Percentiles rank a stretch among this genome's conserved stretches.
These are phyloP conservation scores for Populus hybrid DNA, from an alignment of 441 rosid genomes.

Conservation along the genomic window DNA sequence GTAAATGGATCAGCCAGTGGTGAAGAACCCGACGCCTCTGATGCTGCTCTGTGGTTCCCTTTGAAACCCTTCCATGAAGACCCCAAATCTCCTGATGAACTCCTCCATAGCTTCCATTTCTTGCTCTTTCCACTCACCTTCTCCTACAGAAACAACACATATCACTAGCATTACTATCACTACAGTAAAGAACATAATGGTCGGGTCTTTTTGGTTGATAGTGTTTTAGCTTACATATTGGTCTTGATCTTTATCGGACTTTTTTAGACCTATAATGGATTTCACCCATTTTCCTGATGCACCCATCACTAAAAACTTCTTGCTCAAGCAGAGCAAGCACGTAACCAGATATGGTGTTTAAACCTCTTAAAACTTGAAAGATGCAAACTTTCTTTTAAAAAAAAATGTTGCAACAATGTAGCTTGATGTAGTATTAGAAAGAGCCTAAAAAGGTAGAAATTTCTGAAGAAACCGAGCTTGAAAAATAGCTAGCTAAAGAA, in stretches of 20 bases:
- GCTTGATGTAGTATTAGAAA: background rate
- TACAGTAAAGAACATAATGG: background rate
- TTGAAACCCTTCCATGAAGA: slow-evolving; percentile 58
- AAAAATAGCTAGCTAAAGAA: background rate
- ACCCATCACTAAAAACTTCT: slow-evolving; percentile 39
- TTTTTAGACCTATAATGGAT: slow-evolving; percentile 69
- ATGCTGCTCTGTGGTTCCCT: slow-evolving; percentile 51
- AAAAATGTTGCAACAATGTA: background rate
- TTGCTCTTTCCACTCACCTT: slow-evolving; percentile 51
- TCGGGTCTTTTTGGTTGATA: background rate
- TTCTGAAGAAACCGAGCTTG: slow-evolving; percentile 4
- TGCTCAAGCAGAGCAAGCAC: slow-evolving; percentile 10
- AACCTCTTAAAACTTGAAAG: background rate
- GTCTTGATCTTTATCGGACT: slow-evolving; percentile 53
- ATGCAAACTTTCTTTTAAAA: background rate
- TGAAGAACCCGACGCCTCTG: slow-evolving; percentile 50
- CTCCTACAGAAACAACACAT: slow-evolving; percentile 32
- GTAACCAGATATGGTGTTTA: background rate
- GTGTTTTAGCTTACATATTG: slow-evolving; percentile 35
- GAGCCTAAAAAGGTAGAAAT: background rate
- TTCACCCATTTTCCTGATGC: slow-evolving; percentile 95
- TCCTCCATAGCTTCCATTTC: slow-evolving; percentile 90
- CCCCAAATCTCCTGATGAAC: slow-evolving; percentile 57
- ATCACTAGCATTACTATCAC: background rate
- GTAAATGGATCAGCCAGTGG: slow-evolving; percentile 47